Evolutionary conservation across 1,139 yeast species (phyloP), one percentile per base, ranked within the genome.

Genomic region (Geotrichum phurueaensis): DNA sequence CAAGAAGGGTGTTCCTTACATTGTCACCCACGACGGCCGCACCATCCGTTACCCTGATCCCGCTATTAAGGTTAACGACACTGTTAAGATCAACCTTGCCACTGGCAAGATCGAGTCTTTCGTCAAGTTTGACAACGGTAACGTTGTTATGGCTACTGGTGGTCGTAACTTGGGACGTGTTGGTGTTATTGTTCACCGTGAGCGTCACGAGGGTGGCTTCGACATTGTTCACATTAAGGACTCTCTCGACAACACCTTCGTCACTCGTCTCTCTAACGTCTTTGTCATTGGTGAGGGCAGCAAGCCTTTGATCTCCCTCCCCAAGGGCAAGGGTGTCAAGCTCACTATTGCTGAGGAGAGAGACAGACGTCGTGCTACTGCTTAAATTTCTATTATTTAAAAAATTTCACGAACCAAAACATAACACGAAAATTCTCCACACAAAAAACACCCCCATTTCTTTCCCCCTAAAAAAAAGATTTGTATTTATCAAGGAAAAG

Each of bases 291-390:
- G 98, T 83, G 97, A 92, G 83, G 95, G 95, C 76, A 89, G 92
- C 81, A 92, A 91, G 84, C 97, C 98, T 77, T 85, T 86, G 85
- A 86, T 94, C 78, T 90, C 97, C 68, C 85, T 94, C 81, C 99
- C 99, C 85, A 94, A 91, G 92, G 98, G 98, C 84, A 94, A 94
- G 87, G 99, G 99, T 89, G 89, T 94, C 81, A 94, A 92, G 85
- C 87, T 94, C 78, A 81, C 96, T 75, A 91, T 92, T 79, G 84
- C 98, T 77, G 99, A 94, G 84, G 99, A 94, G 87, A 92, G 99
- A 85, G 99, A 94, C 92, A 88, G 96, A 87, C 79, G 81, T 65
- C 77, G 79, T 63, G 76, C 77, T 63, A n/a, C 51, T 60, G 62
- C 60, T 58, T 60, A 58, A 54, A 31, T 48, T 39, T 33, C 50